phyloP scores from a whole-genome alignment of 2,329 filamentous ascomycete species.

The Xylariaceae sp. region DNA sequence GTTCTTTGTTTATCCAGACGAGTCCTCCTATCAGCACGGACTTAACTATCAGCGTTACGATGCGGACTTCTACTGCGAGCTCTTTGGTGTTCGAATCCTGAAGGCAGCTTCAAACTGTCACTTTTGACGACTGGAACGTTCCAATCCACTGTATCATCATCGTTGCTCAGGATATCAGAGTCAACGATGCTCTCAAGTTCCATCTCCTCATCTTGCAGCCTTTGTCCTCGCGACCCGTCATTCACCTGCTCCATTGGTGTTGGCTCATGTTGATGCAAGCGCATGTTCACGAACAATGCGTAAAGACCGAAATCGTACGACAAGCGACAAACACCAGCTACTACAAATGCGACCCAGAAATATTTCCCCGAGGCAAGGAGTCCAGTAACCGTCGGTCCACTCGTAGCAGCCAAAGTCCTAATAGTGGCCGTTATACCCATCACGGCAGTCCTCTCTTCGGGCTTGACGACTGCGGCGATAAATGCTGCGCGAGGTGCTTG shows the following conservation, averaged over 20 bases:
- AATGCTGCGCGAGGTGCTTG: constrained; percentile 64
- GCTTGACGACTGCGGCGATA: constrained; percentile 62
- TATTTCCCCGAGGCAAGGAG: constrained; percentile 46
- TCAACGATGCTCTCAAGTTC: constrained; percentile 21
- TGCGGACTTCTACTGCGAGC: constrained; percentile 22
- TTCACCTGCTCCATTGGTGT: constrained; percentile 9
- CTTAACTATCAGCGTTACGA: constrained; percentile 5
- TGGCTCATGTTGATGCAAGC: constrained; percentile 43
- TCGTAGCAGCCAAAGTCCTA: constrained; percentile 54
- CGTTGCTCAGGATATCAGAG: constrained; percentile 9
- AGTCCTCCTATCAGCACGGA: background rate
- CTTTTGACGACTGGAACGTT: background rate
- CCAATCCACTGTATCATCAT: background rate
- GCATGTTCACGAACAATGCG: constrained; percentile 56
- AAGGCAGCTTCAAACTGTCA: constrained; percentile 10
- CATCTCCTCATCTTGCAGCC: constrained; percentile 21
- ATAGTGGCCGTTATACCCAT: constrained; percentile 64
- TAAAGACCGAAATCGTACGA: constrained; percentile 57
- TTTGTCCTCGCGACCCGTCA: background rate
- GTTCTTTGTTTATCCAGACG: background rate
- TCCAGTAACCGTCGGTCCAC: constrained; percentile 53
- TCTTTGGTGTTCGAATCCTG: constrained; percentile 12
- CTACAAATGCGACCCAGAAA: constrained; percentile 62
- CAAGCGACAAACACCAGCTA: constrained; percentile 49
- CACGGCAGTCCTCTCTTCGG: constrained; percentile 64